phyloP scores from a whole-genome alignment of 371 early-diverging fungal species.

The Actinomucor elegans region DNA sequence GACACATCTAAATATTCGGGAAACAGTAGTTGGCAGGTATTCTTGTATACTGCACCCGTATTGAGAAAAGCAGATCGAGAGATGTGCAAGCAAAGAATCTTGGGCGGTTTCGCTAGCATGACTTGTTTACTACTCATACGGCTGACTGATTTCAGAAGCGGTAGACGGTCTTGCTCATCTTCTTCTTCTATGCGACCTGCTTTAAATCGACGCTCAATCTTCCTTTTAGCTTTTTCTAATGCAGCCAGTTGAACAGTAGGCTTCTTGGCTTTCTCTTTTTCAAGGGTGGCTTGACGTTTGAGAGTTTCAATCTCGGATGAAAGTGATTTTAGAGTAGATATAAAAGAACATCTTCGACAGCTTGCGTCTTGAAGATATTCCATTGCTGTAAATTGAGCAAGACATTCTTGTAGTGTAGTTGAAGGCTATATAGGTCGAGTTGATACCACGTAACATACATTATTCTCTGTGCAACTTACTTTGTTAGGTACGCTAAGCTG shows the following conservation, averaged over 20 bases:
- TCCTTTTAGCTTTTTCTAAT: slow-evolving; percentile 7
- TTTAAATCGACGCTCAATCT: slow-evolving; percentile 8
- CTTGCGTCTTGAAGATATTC: slow-evolving; percentile 74
- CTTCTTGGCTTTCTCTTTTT: slow-evolving; percentile 31
- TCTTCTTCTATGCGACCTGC: slow-evolving; percentile 24
- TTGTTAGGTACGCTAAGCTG: slow-evolving; percentile 64
- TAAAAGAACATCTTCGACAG: slow-evolving; percentile 72
- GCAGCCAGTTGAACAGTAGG: slow-evolving; percentile 25
- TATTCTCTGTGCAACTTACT: slow-evolving; percentile 29
- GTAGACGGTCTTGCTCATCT: slow-evolving; percentile 23
- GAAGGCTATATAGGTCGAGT: slow-evolving; percentile 26
- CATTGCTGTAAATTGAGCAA: slow-evolving; percentile 61
- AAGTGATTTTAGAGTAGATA: slow-evolving; percentile 41
- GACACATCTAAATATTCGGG: slow-evolving; percentile 62
- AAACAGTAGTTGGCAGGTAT: slow-evolving; percentile 62
- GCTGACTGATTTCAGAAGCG: slow-evolving; percentile 13
- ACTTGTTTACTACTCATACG: slow-evolving; percentile 57
- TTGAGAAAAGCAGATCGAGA: slow-evolving; percentile 67
- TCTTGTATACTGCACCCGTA: slow-evolving; percentile 66
- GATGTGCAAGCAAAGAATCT: slow-evolving; percentile 67
- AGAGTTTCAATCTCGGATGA: slow-evolving; percentile 40
- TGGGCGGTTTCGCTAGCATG: slow-evolving; percentile 63
- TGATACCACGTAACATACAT: not conserved
- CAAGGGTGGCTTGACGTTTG: slow-evolving; percentile 36
- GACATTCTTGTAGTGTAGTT: slow-evolving; percentile 63